Evolutionary conservation across 1,284 basidiomycete species (phyloP), one percentile per base, ranked within the genome.

Genomic region (Moesziomyces antarcticus): DNA sequence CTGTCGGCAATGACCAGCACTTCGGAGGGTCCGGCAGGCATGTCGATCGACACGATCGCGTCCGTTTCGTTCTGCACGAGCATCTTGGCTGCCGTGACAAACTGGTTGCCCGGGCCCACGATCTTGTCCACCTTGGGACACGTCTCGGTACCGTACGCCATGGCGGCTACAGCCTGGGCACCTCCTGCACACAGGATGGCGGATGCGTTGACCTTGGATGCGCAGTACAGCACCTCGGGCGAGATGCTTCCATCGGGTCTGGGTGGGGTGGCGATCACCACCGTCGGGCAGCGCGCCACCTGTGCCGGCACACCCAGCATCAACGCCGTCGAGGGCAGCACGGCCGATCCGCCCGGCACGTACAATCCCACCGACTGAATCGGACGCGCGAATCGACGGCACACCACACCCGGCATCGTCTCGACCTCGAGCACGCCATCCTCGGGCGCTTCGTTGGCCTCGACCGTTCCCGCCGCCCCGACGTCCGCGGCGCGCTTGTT

Each of bases 81-180:
- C 97, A 99, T 97, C 87, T 99, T 99, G 60, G 96, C 96, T 1
- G 97, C 97, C 0, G 96, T 99, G 25, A 99, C 97, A 92, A 96
- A 99, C 85, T 99, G 97, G 84, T 99, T 99, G 24, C 97, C 97
- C 3, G 97, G 97, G 20, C 97, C 97, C 80, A 97, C 97, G 77
- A 99, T 96, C 72, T 85, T 99, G 88, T 99, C 97, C 18, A 99
- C 97, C 86, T 99, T 99, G n/a, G 94, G 94, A 9, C 96, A 94
- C 3, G 91, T 91, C 82, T 91, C 88, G 5, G 97, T 99, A 16
- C 97, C 97, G 85, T 98, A 99, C 1, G 97, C 97, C 86, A 99
- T 88, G 0, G 94, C 96, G 16, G 94, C 93, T n/a, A 99, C 90
- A 2, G 97, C 97, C 84, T 99, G 97, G 4, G 93, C 97, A 35